Evolutionary conservation across 2,329 filamentous ascomycete species (phyloP).

Genomic region (Colletotrichum orbiculare): DNA sequence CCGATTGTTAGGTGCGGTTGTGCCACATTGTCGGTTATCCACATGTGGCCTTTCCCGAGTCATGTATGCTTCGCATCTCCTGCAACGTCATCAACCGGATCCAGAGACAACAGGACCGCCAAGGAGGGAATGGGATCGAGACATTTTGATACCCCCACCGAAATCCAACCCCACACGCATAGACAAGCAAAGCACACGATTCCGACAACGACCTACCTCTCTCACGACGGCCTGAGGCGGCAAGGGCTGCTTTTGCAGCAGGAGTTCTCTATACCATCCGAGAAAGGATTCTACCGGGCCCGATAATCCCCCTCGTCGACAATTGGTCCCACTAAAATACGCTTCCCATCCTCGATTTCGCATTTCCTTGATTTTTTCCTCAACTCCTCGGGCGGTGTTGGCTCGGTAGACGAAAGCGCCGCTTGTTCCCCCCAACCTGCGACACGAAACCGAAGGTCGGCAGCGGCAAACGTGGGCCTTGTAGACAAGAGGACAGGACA

Average conservation of each 20-base stretch:
- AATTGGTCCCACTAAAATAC: conserved; percentile 12
- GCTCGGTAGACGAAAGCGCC: conserved; percentile 30
- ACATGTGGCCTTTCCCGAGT: conserved; percentile 37
- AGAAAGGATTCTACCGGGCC: conserved; percentile 10
- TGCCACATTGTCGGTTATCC: conserved; percentile 36
- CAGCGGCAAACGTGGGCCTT: conserved; percentile 11
- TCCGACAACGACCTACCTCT: conserved; percentile 31
- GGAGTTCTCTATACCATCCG: conserved; percentile 33
- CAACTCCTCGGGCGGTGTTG: conserved; percentile 19
- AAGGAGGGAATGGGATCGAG: conserved; percentile 37
- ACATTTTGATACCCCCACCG: conserved; percentile 38
- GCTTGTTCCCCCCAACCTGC: background rate
- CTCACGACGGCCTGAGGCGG: conserved; percentile 20
- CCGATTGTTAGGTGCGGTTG: conserved; percentile 36
- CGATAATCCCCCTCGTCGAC: conserved; percentile 22
- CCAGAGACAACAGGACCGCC: conserved; percentile 34
- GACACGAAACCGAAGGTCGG: conserved; percentile 18
- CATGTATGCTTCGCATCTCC: conserved; percentile 38
- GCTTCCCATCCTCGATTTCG: conserved; percentile 22
- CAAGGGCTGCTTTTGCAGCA: conserved; percentile 29
- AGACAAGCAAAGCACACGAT: conserved; percentile 35
- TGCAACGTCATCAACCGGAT: conserved; percentile 33
- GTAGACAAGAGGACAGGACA: conserved; percentile 11
- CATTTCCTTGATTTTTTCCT: conserved; percentile 28
- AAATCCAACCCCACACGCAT: conserved; percentile 35